Base-by-base conservation (phyloP, 257 asterid species). In the Solanum arcanum region DNA sequence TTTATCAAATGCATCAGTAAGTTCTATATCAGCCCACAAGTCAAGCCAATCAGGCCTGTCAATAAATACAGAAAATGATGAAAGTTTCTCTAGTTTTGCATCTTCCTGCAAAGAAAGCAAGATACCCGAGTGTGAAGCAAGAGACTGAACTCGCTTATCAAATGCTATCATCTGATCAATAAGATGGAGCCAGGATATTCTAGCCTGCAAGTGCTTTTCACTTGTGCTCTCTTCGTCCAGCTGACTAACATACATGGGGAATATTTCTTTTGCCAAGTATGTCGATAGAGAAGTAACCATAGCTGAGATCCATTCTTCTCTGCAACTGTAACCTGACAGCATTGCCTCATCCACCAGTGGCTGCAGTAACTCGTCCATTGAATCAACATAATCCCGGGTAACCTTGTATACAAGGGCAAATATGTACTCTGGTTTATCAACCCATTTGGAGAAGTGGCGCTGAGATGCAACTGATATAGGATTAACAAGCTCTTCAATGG, bases 31-130 rank as follows among this genome's bases (percentile, higher is more conserved):
- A 87, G 96, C 96, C 99, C 99, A 97, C 70, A 96, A 70, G 83
- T 96, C 98, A 83, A 97, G 96, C 98, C 99, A 97, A 86, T 97
- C 99, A 37, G 98, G 98, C 86, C 99, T 93, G 91, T 97, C 99
- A 89, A 94, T 88, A 91, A 97, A 96, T 42, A 97, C 96, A 60
- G 91, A 90, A 84, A 97, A 87, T 12, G 98, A 93, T 52, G 99
- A 94, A 88, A 97, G 88, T 76, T 91, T 95, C 88, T 90, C 92
- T 90, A 89, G 90, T 86, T 90, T 92, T 80, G 90, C 95, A 88
- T 96, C 95, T 87, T 95, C 98, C 83, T 93, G 87, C 46, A 94
- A 85, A 77, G 96, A 91, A 46, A 93, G 90, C 77, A 89, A 89
- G 89, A 94, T 88, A 62, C 98, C 98, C 7, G 98, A 95, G 86